Evolutionary conservation across 371 early-diverging fungal genomes (phyloP).

Genomic region (Haplosporangium sp.): DNA sequence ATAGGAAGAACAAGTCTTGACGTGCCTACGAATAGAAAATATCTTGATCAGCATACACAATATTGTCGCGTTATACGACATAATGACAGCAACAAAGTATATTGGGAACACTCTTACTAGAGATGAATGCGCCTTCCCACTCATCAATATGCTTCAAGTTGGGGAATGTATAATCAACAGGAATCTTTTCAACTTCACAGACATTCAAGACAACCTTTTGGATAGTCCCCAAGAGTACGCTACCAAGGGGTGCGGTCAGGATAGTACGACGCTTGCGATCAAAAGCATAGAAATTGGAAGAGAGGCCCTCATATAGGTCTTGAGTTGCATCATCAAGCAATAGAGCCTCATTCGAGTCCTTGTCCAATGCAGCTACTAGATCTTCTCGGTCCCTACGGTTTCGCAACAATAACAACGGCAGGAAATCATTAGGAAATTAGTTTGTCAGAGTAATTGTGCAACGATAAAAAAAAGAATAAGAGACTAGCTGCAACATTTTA

Average conservation of each 20-base stretch:
- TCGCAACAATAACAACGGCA: not conserved
- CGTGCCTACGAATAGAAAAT: constrained; percentile 54
- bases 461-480: not conserved
- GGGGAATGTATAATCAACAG: constrained; percentile 63
- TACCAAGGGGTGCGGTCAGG: constrained; percentile 67
- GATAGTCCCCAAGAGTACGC: constrained; percentile 71
- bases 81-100: not conserved
- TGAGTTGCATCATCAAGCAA: constrained; percentile 61
- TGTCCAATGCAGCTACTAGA: constrained; percentile 55
- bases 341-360: constrained; percentile 68
- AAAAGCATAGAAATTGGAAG: constrained; percentile 73
- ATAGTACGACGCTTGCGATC: constrained; percentile 46
- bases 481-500: not conserved
- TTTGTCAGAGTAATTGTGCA: no score
- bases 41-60: not conserved
- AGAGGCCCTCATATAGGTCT: constrained; percentile 71
- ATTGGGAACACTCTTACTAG: constrained; percentile 57
- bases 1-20: constrained; percentile 67
- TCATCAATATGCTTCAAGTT: constrained; percentile 57
- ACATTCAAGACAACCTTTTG: constrained; percentile 48
- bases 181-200: constrained; percentile 63
- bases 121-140: constrained; percentile 72
- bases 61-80: not conserved
- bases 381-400: constrained; percentile 24
- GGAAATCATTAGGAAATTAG: not conserved